phyloP scores from a whole-genome alignment of 129 eudicot species.

The Lactuca sativa region DNA sequence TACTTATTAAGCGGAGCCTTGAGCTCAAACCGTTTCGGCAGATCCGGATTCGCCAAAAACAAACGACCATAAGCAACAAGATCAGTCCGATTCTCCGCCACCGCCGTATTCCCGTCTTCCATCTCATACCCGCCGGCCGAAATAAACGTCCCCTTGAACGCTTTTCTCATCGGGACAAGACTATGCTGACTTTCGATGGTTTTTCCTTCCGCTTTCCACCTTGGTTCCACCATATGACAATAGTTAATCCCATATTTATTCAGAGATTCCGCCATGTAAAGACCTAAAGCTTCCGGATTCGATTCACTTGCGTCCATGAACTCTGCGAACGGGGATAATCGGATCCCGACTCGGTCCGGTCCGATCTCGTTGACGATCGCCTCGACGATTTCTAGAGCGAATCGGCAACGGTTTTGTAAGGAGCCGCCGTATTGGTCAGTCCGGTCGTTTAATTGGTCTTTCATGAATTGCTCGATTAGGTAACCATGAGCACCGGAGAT shows the following conservation, averaged over 20 bases:
- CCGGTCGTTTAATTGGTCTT: slow-evolving; percentile 32
- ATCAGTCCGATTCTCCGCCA: slow-evolving; percentile 29
- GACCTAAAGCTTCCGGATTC: slow-evolving; percentile 43
- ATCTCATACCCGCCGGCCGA: slow-evolving; percentile 34
- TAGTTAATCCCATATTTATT: slow-evolving; percentile 23
- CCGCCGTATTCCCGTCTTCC: slow-evolving; percentile 37
- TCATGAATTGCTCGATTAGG: slow-evolving; percentile 26
- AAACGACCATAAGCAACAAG: slow-evolving; percentile 42
- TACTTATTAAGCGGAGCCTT: slow-evolving; percentile 37
- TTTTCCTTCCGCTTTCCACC: slow-evolving; percentile 30
- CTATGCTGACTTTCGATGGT: neutral
- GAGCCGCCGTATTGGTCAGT: slow-evolving; percentile 46
- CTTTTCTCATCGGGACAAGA: slow-evolving; percentile 35
- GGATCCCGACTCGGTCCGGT: slow-evolving; percentile 34
- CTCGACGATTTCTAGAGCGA: slow-evolving; percentile 32
- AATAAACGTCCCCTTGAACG: slow-evolving; percentile 38
- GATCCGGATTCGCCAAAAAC: slow-evolving; percentile 41
- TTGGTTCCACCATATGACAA: slow-evolving; percentile 36
- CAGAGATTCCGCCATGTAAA: slow-evolving; percentile 35
- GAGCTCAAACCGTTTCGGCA: slow-evolving; percentile 31
- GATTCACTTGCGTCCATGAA: slow-evolving; percentile 36
- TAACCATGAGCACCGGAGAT: slow-evolving; percentile 37
- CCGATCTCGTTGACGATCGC: slow-evolving; percentile 37
- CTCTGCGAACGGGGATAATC: slow-evolving; percentile 38
- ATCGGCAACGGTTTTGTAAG: slow-evolving; percentile 45